These are phyloP conservation scores for Nidularia pulvinata DNA, from an alignment of 768 basidiomycete genomes.

Conservation along the genomic window DNA sequence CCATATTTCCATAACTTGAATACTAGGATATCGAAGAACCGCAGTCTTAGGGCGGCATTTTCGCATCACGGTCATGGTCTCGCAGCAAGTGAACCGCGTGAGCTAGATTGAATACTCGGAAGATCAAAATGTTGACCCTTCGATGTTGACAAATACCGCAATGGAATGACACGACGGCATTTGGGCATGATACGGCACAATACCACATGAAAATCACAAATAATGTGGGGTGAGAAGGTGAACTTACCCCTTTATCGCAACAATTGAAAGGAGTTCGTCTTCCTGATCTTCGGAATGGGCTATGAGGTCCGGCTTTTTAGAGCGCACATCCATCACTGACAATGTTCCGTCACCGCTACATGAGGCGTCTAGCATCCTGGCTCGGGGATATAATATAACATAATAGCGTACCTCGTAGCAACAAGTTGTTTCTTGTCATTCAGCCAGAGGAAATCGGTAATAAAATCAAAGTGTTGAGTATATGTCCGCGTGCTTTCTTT, in stretches of 20 bases:
- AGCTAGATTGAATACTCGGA: too few relatives aligned
- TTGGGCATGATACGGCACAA: background rate
- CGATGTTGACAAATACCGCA: too few relatives aligned
- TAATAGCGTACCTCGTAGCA: conserved; percentile 62
- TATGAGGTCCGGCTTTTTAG: conserved; percentile 74
- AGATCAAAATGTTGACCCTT: too few relatives aligned
- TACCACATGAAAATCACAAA: background rate
- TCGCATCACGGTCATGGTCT: too few relatives aligned
- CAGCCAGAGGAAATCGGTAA: conserved; percentile 89
- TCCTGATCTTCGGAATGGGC: conserved; percentile 96
- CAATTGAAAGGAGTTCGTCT: conserved; percentile 88
- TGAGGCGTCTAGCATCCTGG: background rate
- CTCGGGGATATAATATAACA: too few relatives aligned
- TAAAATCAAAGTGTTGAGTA: conserved; percentile 92
- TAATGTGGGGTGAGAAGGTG: conserved; percentile 5
- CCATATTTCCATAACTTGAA: too few relatives aligned
- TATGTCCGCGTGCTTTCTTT: conserved; percentile 64
- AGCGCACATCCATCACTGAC: conserved; percentile 89
- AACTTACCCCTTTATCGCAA: conserved; percentile 78
- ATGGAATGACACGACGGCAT: background rate
- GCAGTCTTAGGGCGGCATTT: too few relatives aligned
- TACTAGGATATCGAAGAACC: too few relatives aligned
- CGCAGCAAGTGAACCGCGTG: too few relatives aligned
- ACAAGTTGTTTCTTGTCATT: conserved; percentile 84
- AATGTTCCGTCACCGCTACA: conserved; percentile 89